phyloP scores from a whole-genome alignment of 2,329 filamentous ascomycete genomes.

The Scorias spongiosa region DNA sequence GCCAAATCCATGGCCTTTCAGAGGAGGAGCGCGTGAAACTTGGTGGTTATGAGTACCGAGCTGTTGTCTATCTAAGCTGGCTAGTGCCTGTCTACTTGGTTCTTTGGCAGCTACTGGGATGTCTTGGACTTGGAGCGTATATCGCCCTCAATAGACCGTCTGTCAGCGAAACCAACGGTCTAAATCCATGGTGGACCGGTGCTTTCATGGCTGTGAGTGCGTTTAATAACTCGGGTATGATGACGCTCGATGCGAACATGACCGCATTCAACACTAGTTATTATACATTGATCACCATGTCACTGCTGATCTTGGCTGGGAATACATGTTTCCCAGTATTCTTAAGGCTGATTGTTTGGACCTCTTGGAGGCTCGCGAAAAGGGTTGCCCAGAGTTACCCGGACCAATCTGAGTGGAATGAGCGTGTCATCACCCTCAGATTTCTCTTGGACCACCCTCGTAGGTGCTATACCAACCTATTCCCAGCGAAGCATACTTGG shows the following conservation, averaged over 20 bases:
- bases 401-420: conserved; percentile 18
- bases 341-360: conserved; percentile 44
- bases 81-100: conserved; percentile 47
- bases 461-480: conserved; percentile 47
- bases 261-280: conserved; percentile 38
- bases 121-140: conserved; percentile 46
- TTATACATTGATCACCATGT: conserved; percentile 34
- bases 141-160: conserved; percentile 37
- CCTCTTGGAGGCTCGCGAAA: conserved; percentile 32
- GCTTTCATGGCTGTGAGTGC: conserved; percentile 53
- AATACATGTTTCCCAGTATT: conserved; percentile 44
- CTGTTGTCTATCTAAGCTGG: conserved; percentile 42
- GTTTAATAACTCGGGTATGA: conserved; percentile 60
- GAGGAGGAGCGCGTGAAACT: conserved; percentile 40
- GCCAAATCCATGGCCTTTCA: conserved; percentile 39
- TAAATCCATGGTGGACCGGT: conserved; percentile 54
- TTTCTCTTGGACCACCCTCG: conserved; percentile 50
- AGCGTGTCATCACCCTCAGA: conserved; percentile 29
- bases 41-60: conserved; percentile 49
- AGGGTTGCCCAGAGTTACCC: conserved; percentile 12
- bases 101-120: conserved; percentile 43
- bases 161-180: conserved; percentile 37
- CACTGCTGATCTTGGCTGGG: conserved; percentile 35
- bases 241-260: conserved; percentile 51
- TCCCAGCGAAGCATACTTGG: conserved; percentile 45